Conservation (phyloP, 1,284 basidiomycete genomes). For the Sporisorium graminicola region DNA sequence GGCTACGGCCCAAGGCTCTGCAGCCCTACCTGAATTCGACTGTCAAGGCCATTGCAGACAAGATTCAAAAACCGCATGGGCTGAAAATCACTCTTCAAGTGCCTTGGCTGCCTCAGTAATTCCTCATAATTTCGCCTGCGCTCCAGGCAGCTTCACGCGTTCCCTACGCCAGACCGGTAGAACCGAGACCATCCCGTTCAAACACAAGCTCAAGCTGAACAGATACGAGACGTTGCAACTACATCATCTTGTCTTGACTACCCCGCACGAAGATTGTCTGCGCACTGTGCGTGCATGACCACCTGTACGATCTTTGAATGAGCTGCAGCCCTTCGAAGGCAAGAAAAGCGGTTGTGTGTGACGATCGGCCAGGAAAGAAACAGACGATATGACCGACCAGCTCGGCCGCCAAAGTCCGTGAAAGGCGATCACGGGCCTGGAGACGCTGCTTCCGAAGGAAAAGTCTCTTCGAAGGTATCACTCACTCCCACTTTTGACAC, state of each 20-base stretch:
- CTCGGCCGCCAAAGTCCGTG: constrained; percentile 24
- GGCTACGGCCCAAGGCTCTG: no score
- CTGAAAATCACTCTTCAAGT: constrained; percentile 6
- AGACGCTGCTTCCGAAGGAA: not conserved
- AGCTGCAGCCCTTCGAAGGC: not conserved
- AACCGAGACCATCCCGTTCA: constrained; percentile 15
- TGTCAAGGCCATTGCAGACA: not conserved
- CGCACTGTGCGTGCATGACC: no score
- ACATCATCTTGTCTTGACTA: not conserved
- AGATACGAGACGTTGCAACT: not conserved
- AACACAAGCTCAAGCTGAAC: not conserved
- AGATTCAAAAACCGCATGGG: constrained; percentile 27
- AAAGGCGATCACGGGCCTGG: constrained; percentile 12
- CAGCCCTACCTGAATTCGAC: not conserved
- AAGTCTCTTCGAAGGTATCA: not conserved
- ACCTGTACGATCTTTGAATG: no score
- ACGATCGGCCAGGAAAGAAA: constrained; percentile 10
- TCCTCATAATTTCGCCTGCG: constrained; percentile 38
- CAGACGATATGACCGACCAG: constrained; percentile 1
- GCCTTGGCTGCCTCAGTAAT: constrained; percentile 17
- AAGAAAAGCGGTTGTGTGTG: not conserved
- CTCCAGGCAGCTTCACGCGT: not conserved
- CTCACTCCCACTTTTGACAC: not conserved
- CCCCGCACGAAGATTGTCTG: not conserved
- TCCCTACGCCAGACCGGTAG: constrained; percentile 14